Evolutionary conservation across 257 asterid genomes (phyloP), one percentile per base, ranked within the genome.

Genomic region (Gentiana dahurica): DNA sequence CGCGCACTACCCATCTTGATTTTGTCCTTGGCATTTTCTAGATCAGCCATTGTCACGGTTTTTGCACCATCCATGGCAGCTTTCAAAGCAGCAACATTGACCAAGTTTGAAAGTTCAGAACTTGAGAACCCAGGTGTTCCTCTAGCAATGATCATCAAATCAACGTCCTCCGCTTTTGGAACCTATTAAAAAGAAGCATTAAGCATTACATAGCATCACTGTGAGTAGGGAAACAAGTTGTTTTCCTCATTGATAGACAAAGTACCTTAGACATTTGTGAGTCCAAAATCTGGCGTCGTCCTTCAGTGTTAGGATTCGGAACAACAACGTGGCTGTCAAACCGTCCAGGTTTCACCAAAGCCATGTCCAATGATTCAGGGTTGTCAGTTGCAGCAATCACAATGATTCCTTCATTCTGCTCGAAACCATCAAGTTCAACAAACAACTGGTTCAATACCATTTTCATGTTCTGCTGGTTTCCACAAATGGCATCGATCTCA

Each of bases 281-380:
- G 67, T 89, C 97, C 77, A 89, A 53, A 69, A 85, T 89, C 83
- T 89, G 97, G 67, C 86, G 79, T 68, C 95, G 75, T 8, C 97
- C 95, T 73, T 89, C 97, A 58, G 83, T 89, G 63, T 89, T 95
- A 46, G 97, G 97, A 73, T 86, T 89, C 15, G 95, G 97, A 56
- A 89, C 97, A 50, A 86, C 92, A 60, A 89, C 78, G 65, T 86
- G 83, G 38, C 92, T 86, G 74, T 89, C 97, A 55, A 89, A 89
- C 55, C 95, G 79, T 44, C 94, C 97, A 44, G 95, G 92, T 60
- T 95, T 83, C 67, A 89, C 92, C 63, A 89, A 76, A 43, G 97
- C 97, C 70, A 81, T 89, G 73, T 86, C 97, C 76, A 89, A 54
- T 0, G 94, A 86, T 75, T 89, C 94, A 0, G 94, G 95, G 64